Evolutionary conservation across 2,329 filamentous ascomycete species (phyloP).

Genomic region (Claviceps sp.): DNA sequence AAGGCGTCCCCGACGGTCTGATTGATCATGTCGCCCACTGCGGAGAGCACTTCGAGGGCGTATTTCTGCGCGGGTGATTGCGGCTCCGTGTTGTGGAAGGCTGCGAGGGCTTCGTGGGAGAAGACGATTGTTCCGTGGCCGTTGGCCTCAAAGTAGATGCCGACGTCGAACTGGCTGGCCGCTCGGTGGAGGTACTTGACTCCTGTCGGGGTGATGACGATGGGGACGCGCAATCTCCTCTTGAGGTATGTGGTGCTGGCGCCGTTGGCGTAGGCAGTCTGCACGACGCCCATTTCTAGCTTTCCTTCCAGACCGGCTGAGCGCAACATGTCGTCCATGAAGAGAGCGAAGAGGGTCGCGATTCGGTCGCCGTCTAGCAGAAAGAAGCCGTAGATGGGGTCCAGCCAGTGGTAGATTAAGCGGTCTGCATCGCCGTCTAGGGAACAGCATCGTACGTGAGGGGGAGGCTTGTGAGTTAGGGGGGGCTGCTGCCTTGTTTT

Average conservation of each 20-base stretch:
- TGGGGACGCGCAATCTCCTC: constrained; percentile 74
- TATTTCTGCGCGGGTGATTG: constrained; percentile 86
- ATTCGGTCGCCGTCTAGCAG: constrained; percentile 96
- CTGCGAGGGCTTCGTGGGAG: constrained; percentile 66
- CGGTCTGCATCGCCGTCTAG: constrained; percentile 93
- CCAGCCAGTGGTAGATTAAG: constrained; percentile 86
- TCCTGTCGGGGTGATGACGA: constrained; percentile 86
- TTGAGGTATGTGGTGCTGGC: constrained; percentile 86
- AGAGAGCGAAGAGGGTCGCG: constrained; percentile 82
- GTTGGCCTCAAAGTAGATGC: constrained; percentile 97
- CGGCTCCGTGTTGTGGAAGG: constrained; percentile 67
- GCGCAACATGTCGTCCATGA: constrained; percentile 77
- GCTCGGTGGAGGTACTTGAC: constrained; percentile 97
- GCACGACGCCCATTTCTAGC: constrained; percentile 83
- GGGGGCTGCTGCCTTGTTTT: constrained; percentile 94
- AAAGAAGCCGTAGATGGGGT: constrained; percentile 70
- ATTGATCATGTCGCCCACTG: constrained; percentile 85
- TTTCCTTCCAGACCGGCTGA: constrained; percentile 67
- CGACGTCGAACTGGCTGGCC: constrained; percentile 87
- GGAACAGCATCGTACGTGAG: constrained; percentile 72
- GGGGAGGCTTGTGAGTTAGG: constrained; percentile 62
- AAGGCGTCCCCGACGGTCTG: constrained; percentile 95
- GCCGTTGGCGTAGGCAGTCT: constrained; percentile 96
- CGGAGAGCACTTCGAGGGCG: constrained; percentile 71
- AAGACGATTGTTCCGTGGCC: constrained; percentile 96